phyloP scores from a whole-genome alignment of 331 rosid genomes.

The Rhamnella rubrinervis region DNA sequence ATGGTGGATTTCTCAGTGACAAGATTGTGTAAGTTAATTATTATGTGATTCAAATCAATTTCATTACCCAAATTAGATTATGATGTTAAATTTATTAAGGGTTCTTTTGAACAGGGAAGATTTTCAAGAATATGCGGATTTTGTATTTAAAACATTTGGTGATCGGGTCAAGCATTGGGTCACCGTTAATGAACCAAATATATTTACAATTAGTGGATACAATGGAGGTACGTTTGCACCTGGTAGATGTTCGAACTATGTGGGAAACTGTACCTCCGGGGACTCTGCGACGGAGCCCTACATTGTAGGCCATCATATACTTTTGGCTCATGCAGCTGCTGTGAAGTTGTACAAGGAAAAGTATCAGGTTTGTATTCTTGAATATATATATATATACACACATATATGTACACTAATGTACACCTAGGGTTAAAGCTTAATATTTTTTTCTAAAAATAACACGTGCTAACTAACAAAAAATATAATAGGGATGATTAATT shows the following conservation, averaged over 20 bases:
- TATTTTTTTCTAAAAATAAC: too few relatives aligned
- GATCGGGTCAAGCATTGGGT: constrained; percentile 61
- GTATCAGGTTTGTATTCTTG: constrained; percentile 34
- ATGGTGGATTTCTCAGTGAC: constrained; percentile 41
- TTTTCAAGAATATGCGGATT: constrained; percentile 33
- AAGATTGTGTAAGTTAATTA: constrained; percentile 43
- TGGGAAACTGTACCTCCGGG: constrained; percentile 43
- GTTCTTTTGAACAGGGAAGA: constrained; percentile 36
- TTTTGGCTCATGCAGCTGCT: constrained; percentile 53
- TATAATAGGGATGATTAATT: too few relatives aligned
- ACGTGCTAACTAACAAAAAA: too few relatives aligned
- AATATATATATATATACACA: too few relatives aligned
- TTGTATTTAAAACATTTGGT: constrained; percentile 53
- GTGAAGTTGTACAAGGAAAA: constrained; percentile 38
- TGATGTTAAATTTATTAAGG: too few relatives aligned
- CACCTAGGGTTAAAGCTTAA: too few relatives aligned
- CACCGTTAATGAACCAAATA: constrained; percentile 50
- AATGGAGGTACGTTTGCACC: constrained; percentile 42
- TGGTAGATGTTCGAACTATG: constrained; percentile 45
- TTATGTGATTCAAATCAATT: background rate
- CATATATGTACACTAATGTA: too few relatives aligned
- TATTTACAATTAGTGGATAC: constrained; percentile 30
- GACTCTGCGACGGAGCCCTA: constrained; percentile 61
- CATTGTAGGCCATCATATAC: constrained; percentile 46
- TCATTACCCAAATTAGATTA: too few relatives aligned